phyloP scores from a whole-genome alignment of 2,329 filamentous ascomycete genomes.

The Colletotrichum sp. region DNA sequence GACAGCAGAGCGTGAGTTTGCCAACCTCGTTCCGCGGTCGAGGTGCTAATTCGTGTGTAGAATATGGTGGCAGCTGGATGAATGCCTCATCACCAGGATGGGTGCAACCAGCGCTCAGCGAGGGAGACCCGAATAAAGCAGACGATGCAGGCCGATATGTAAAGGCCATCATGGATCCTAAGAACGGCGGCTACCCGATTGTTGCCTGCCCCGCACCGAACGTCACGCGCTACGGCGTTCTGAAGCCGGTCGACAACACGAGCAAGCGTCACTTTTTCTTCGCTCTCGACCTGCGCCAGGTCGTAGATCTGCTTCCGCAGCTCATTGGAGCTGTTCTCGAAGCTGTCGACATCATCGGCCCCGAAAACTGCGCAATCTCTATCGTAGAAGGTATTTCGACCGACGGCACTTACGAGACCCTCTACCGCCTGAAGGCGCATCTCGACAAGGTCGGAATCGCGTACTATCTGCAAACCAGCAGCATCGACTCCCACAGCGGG shows the following conservation, averaged over 20 bases:
- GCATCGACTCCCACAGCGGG: slow-evolving; percentile 45
- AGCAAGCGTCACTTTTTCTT: slow-evolving; percentile 48
- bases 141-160: slow-evolving; percentile 33
- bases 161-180: slow-evolving; percentile 39
- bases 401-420: slow-evolving; percentile 58
- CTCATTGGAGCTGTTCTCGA: slow-evolving; percentile 58
- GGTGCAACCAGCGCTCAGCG: slow-evolving; percentile 2
- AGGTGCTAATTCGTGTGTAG: not conserved
- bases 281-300: slow-evolving; percentile 55
- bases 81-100: slow-evolving; percentile 4
- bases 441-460: slow-evolving; percentile 41
- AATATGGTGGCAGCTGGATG: slow-evolving; percentile 20
- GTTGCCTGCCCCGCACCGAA: slow-evolving; percentile 31
- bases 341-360: slow-evolving; percentile 52
- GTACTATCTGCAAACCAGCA: slow-evolving; percentile 48
- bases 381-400: slow-evolving; percentile 60
- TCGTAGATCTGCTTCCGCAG: slow-evolving; percentile 48
- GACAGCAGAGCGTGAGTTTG: slow-evolving; percentile 7
- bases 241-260: not conserved
- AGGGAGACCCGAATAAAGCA: not conserved
- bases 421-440: slow-evolving; percentile 45
- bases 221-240: slow-evolving; percentile 7
- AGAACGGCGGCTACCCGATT: slow-evolving; percentile 25
- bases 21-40: not conserved
- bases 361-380: slow-evolving; percentile 54